These are phyloP conservation scores for Orbilia ellipsospora DNA, from an alignment of 2,329 filamentous ascomycete species.

Conservation along the genomic window DNA sequence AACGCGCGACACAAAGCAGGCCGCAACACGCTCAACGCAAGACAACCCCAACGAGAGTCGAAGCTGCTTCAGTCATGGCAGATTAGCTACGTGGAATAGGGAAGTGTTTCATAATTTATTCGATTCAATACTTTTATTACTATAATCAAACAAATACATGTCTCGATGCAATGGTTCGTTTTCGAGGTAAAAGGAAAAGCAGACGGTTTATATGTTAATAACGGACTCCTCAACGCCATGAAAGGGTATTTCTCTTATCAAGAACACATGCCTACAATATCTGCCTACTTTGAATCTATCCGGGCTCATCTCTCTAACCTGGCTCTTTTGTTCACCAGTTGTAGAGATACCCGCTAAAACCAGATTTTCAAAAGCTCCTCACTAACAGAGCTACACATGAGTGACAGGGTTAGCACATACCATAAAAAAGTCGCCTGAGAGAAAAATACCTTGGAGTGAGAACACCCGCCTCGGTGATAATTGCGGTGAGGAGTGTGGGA, in stretches of 20 bases:
- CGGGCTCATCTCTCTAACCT: too few species aligned
- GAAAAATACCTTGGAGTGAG: conserved; percentile 68
- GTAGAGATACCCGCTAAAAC: conserved; percentile 19
- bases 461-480: conserved; percentile 80
- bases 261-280: too few species aligned
- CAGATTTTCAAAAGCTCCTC: conserved; percentile 52
- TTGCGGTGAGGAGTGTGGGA: conserved; percentile 75
- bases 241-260: background rate
- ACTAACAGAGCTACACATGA: conserved; percentile 32
- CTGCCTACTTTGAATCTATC: too few species aligned
- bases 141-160: background rate
- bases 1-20: conserved; percentile 26
- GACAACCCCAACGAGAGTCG: background rate
- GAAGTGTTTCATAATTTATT: too few species aligned
- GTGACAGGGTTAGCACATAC: background rate
- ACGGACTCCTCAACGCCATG: conserved; percentile 24
- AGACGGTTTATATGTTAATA: background rate
- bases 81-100: background rate
- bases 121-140: background rate
- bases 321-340: too few species aligned
- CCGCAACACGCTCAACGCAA: conserved; percentile 30
- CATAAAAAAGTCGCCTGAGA: background rate
- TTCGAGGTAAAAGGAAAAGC: too few species aligned
- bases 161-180: too few species aligned
- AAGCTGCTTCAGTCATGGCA: background rate